Conservation (phyloP, 1,139 yeast species). For the Candida pseudocylindracea region DNA sequence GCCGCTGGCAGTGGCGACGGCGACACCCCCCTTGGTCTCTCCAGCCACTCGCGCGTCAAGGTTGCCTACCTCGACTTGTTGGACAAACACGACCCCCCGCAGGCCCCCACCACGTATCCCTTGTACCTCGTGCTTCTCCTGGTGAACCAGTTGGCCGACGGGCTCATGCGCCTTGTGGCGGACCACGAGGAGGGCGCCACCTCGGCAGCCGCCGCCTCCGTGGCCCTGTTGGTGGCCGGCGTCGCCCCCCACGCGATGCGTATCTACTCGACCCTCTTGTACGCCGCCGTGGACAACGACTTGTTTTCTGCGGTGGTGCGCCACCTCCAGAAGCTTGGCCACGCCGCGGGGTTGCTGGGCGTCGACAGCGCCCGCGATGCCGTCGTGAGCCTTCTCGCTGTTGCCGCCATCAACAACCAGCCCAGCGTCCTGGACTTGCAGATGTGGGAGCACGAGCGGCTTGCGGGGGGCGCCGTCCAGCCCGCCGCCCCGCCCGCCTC, state of each 20-base stretch:
- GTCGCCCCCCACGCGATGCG: slow-evolving; percentile 23
- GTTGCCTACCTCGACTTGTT: slow-evolving; percentile 46
- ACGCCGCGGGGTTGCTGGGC: slow-evolving; percentile 27
- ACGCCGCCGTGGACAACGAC: slow-evolving; percentile 47
- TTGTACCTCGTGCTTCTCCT: slow-evolving; percentile 35
- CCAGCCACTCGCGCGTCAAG: slow-evolving; percentile 10
- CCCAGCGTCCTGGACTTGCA: no score
- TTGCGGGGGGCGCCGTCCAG: no score
- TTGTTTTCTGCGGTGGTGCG: slow-evolving; percentile 39
- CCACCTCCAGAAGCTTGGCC: slow-evolving; percentile 60
- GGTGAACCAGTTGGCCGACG: slow-evolving; percentile 38
- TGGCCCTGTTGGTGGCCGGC: slow-evolving; percentile 16
- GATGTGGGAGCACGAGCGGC: no score
- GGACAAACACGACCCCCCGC: slow-evolving; percentile 34
- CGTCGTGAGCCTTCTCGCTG: no score
- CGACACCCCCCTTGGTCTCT: slow-evolving; percentile 4
- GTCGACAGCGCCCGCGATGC: no score
- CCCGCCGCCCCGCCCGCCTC: no score
- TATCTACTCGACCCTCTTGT: slow-evolving; percentile 29
- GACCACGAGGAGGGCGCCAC: no score
- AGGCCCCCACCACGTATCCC: slow-evolving; percentile 38
- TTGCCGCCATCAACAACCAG: no score
- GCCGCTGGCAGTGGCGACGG: no score
- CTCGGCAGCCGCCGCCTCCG: slow-evolving; percentile 4
- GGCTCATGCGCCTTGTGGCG: slow-evolving; percentile 6